phyloP scores from a whole-genome alignment of 192 early-diverging fungal species.

The Pecoramyces ruminantium region DNA sequence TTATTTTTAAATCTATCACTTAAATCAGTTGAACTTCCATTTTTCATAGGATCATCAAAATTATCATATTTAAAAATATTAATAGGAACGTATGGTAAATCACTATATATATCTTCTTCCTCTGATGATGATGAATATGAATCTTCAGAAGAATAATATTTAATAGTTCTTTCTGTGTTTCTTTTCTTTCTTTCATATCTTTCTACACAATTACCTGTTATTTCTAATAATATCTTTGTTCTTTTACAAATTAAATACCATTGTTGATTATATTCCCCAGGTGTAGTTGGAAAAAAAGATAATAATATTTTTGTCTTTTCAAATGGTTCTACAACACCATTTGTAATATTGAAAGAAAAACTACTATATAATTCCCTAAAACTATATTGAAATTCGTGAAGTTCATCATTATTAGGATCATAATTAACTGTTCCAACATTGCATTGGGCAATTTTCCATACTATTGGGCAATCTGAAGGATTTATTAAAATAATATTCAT shows the following conservation, averaged over 20 bases:
- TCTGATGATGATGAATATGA: not conserved
- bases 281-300: not conserved
- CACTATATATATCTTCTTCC: not conserved
- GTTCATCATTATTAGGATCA: not conserved
- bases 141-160: not conserved
- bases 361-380: not conserved
- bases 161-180: not conserved
- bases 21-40: not conserved
- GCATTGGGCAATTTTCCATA: not conserved
- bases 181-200: not conserved
- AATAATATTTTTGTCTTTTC: not conserved
- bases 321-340: not conserved
- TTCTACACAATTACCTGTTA: not conserved
- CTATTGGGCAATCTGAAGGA: not conserved
- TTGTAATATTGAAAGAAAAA: not conserved
- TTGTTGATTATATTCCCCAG: not conserved
- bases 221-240: not conserved
- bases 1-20: too few relatives aligned
- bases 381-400: not conserved
- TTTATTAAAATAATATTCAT: not conserved
- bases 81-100: not conserved
- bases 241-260: not conserved
- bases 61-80: not conserved
- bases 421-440: not conserved
- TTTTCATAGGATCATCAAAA: not conserved